Conservation (phyloP, 2,329 filamentous ascomycete species). For the Plectosphaerella plurivora region DNA sequence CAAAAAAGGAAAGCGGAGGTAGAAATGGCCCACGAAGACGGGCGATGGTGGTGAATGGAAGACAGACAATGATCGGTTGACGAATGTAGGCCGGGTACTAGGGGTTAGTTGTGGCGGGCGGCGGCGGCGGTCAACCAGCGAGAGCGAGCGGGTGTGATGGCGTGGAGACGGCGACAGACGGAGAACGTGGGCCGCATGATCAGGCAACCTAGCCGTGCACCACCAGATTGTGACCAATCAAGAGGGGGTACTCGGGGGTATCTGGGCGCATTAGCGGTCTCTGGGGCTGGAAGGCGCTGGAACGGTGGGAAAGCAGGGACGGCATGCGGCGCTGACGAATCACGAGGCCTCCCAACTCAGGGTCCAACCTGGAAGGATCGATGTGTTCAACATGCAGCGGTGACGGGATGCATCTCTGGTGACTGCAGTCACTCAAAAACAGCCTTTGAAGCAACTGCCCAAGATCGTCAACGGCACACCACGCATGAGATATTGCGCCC, state of each 20-base stretch:
- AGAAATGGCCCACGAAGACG: not conserved
- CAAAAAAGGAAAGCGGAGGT: not conserved
- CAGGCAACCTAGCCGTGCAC: not conserved
- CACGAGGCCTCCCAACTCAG: not conserved
- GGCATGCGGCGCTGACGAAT: not conserved
- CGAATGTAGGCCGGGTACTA: not conserved
- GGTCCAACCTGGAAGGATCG: no score
- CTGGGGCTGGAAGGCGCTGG: not conserved
- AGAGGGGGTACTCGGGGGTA: not conserved
- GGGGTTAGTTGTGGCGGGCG: slow-evolving; percentile 2
- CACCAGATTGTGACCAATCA: not conserved
- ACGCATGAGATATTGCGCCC: no score
- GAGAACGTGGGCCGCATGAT: not conserved
- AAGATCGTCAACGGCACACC: no score
- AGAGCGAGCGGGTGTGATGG: not conserved
- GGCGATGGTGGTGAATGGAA: not conserved
- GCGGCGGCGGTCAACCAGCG: slow-evolving; percentile 2
- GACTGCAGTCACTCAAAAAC: no score
- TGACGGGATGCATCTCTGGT: no score
- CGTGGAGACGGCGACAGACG: no score
- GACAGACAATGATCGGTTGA: not conserved
- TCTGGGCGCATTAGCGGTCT: not conserved
- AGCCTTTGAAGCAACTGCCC: no score
- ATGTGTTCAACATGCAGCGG: no score
- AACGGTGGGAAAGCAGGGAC: not conserved